Base-by-base conservation (phyloP, 371 early-diverging fungal genomes). In the Rhizopus delemar region DNA sequence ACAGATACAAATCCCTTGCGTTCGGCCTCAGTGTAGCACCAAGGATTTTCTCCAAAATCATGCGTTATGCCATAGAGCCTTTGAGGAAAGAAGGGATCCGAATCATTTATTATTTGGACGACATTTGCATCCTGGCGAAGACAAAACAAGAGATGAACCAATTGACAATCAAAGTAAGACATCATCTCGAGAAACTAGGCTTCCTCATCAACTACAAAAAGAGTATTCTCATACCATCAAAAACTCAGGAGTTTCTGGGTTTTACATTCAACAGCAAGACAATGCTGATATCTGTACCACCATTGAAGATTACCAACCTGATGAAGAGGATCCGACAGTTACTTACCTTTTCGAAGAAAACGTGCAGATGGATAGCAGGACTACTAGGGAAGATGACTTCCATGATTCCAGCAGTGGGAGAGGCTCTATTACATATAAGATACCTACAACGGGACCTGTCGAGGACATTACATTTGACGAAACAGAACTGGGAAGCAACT, bases 331-430 rank as follows among this genome's bases (percentile, higher is more conserved):
- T 61, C 43, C 51, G 51, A n/a, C 54, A 61, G 15, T 34, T 29
- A 2, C 5, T 22, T 1, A 1, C 8, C 4, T 11, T 28, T 1
- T 3, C 41, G 1, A 5, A 29, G 5, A 32, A 12, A 5, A 0
- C 53, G 15, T 58, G 63, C 41, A 2, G 58, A 16, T 58, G 55
- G 58, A 48, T 58, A 8, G 63, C 58, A 8, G 49, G 43, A 0
- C 28, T 63, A 6, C 13, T 63, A 28, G 58, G 63, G 36, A 57
- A 63, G 28, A 43, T 63, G 35, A 63, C 54, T 0, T 8, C 58
- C 2, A 51, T 58, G 50, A 41, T 56, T 28, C 53, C 57, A 34
- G 45, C 60, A 49, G 51, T 68, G 0, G 3, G 36, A 22, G 2
- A 22, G 22, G 22, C 22, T 22, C 22, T 12, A 8, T 22, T 22